Percentiles rank a stretch among this genome's conserved stretches.
These are phyloP conservation scores for Cladophialophora chaetospira DNA, from an alignment of 2,329 filamentous ascomycete species.

Conservation along the genomic window DNA sequence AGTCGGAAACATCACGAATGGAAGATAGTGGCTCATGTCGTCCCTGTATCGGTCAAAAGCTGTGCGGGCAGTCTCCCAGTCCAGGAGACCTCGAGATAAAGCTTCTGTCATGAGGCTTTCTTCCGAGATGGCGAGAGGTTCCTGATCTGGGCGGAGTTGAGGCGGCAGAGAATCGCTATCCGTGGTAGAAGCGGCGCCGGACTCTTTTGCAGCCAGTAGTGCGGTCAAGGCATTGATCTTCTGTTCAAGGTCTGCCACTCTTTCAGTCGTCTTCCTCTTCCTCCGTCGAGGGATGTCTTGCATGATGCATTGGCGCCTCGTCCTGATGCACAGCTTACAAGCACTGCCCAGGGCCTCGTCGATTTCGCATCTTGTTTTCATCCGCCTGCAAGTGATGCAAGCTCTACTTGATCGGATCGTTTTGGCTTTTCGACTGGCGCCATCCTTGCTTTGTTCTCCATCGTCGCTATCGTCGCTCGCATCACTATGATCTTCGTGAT, in stretches of 20 bases:
- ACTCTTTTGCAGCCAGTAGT: slow-evolving; percentile 63
- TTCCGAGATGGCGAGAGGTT: not conserved
- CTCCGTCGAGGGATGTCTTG: slow-evolving; percentile 76
- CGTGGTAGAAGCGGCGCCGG: not conserved
- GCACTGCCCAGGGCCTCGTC: slow-evolving; percentile 64
- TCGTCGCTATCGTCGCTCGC: slow-evolving; percentile 27
- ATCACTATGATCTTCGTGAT: slow-evolving; percentile 19
- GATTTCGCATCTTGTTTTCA: slow-evolving; percentile 83
- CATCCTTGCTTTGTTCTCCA: slow-evolving; percentile 15
- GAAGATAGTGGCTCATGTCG: slow-evolving; percentile 58
- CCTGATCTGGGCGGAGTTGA: not conserved
- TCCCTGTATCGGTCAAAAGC: slow-evolving; percentile 59
- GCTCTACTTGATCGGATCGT: slow-evolving; percentile 50
- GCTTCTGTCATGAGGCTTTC: slow-evolving; percentile 44
- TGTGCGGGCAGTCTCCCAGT: slow-evolving; percentile 51
- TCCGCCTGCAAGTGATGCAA: slow-evolving; percentile 73
- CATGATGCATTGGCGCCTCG: slow-evolving; percentile 71
- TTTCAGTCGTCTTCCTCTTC: slow-evolving; percentile 82
- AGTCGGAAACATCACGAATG: slow-evolving; percentile 58
- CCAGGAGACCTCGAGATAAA: slow-evolving; percentile 54
- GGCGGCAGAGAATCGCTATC: not conserved
- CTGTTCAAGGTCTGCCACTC: slow-evolving; percentile 85
- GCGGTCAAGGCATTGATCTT: slow-evolving; percentile 88
- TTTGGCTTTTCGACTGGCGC: slow-evolving; percentile 1
- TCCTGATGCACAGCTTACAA: slow-evolving; percentile 76